phyloP scores from a whole-genome alignment of 1,284 basidiomycete species.

The Cutaneotrichosporon cavernicola region DNA sequence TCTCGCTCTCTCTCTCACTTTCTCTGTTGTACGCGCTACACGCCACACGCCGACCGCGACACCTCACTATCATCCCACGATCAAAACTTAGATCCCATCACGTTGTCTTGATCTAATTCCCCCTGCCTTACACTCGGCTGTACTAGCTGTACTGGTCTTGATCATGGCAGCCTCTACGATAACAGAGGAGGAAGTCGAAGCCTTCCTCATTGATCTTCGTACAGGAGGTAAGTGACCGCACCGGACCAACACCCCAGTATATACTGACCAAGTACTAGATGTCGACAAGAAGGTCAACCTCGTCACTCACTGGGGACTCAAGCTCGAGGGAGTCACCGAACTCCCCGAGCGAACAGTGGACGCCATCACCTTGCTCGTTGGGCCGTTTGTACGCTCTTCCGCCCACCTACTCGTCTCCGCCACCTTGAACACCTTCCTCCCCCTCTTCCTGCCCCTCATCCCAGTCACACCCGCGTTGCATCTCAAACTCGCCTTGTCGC shows the following conservation, averaged over 20 bases:
- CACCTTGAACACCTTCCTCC: conserved; percentile 43
- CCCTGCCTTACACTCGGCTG: background rate
- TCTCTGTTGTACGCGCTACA: too few relatives aligned
- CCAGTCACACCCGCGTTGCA: conserved; percentile 21
- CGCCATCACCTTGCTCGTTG: conserved; percentile 40
- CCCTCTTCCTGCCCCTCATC: conserved; percentile 43
- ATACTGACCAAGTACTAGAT: conserved; percentile 27
- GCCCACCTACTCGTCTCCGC: conserved; percentile 44
- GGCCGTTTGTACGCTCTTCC: conserved; percentile 39
- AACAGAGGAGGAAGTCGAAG: conserved; percentile 39
- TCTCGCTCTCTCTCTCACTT: too few relatives aligned
- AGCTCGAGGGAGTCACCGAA: conserved; percentile 38
- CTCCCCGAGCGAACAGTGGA: conserved; percentile 42
- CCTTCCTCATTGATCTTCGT: conserved; percentile 39
- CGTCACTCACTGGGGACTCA: conserved; percentile 47
- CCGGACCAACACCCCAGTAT: background rate
- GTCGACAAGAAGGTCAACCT: conserved; percentile 49
- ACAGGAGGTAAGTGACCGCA: conserved; percentile 33
- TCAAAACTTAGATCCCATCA: too few relatives aligned
- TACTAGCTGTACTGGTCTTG: background rate
- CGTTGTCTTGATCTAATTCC: background rate
- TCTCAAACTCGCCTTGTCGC: conserved; percentile 34
- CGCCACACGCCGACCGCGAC: background rate
- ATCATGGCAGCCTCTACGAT: conserved; percentile 15
- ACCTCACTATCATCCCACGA: background rate